Evolutionary conservation across 129 eudicot species (phyloP).

Genomic region (Arctium minus): DNA sequence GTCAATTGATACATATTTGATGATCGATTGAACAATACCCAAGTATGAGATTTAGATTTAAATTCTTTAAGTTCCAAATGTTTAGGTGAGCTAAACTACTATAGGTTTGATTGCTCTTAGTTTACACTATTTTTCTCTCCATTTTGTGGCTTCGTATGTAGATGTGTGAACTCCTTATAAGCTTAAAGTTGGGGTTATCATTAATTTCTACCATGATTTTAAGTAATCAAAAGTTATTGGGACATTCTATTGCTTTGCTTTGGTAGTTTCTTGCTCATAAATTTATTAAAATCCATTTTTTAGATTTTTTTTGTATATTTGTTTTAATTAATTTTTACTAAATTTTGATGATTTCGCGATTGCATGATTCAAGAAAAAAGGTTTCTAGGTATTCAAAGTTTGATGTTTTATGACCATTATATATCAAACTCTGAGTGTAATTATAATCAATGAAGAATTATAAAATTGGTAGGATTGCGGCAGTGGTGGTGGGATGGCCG

Average conservation of each 20-base stretch:
- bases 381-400: no score
- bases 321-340: not conserved
- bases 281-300: not conserved
- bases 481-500: slow-evolving; percentile 68
- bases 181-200: not conserved
- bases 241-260: no score
- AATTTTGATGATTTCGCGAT: not conserved
- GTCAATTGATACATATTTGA: not conserved
- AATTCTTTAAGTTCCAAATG: not conserved
- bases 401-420: no score
- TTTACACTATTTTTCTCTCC: not conserved
- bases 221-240: no score
- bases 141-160: not conserved
- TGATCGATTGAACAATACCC: not conserved
- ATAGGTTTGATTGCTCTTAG: not conserved
- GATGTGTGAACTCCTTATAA: no score
- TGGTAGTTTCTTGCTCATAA: no score
- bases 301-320: not conserved
- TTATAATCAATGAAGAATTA: no score
- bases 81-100: no score
- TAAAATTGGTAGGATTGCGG: slow-evolving; percentile 18
- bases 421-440: no score
- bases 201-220: no score
- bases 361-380: not conserved
- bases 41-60: not conserved